Evolutionary conservation across 805 yeast species (phyloP), one percentile per base, ranked within the genome.

Genomic region (Lipomyces orientalis): DNA sequence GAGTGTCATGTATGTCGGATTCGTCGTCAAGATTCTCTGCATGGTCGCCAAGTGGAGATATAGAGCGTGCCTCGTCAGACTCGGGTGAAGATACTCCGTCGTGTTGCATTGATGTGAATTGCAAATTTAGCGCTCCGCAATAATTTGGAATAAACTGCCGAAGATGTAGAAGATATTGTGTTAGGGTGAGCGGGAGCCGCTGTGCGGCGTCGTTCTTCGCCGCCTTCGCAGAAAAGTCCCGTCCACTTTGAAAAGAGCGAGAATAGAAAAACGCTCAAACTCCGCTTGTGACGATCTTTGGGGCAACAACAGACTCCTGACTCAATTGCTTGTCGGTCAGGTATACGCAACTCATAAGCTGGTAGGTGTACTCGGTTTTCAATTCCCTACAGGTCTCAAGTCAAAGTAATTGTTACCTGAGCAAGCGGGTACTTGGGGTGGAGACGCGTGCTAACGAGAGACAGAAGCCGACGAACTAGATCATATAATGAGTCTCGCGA

Each of bases 401-500:
- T 16, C 25, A 22, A 43, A 43, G 7, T 43, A 4, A 19, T 37
- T 5, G 10, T 37, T 37, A 37, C 14, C 43, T 22, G 49, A 43
- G n/a, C 49, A 43, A 16, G 19, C 8, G 4, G 16, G 22, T 19
- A 43, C n/a, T n/a, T n/a, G n/a, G n/a, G n/a, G 16, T n/a, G 49
- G 19, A 43, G 7, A 5, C 10, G 49, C 49, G 8, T n/a, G 22
- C 49, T 43, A 43, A 43, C 8, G 22, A 16, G 10, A 43, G 10
- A 9, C 49, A 43, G 49, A 43, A 4, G n/a, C n/a, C 49, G 49
- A 43, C 49, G 22, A 43, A 16, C 22, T n/a, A 22, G 31, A 35
- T 3, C 16, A 22, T 16, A 34, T 29, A 49, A 63, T 64, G 67
- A 63, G 65, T 35, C 51, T 61, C 54, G 61, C 57, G 46, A 65